Conservation (phyloP, 1,284 basidiomycete genomes). For the Gastroboletus turbinatus region DNA sequence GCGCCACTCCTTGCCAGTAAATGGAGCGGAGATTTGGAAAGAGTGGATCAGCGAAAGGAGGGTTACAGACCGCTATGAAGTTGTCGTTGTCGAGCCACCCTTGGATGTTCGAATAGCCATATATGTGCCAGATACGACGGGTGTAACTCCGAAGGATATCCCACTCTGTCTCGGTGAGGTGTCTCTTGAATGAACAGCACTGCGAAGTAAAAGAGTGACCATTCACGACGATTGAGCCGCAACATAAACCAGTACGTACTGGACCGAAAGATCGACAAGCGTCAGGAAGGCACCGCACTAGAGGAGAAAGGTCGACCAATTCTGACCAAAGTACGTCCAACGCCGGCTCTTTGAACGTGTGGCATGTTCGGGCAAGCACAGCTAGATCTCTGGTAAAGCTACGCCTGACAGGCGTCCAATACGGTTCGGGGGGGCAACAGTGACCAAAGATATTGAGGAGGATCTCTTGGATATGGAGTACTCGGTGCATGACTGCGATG, state of each 20-base stretch:
- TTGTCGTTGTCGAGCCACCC: background rate
- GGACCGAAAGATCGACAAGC: background rate
- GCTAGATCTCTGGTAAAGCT: background rate
- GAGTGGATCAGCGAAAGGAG: background rate
- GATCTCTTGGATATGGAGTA: background rate
- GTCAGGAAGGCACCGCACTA: conserved; percentile 8
- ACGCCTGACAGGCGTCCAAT: background rate
- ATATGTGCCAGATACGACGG: conserved; percentile 6
- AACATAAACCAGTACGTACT: background rate
- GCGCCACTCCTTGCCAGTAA: background rate
- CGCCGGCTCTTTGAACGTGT: conserved; percentile 8
- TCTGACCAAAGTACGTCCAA: conserved; percentile 14
- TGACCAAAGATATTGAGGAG: conserved; percentile 1
- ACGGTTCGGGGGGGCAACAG: background rate
- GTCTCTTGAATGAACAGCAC: background rate
- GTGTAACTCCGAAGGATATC: conserved; percentile 5
- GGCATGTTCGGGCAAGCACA: conserved; percentile 8
- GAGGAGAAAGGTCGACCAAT: conserved; percentile 6
- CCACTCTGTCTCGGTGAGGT: conserved; percentile 2
- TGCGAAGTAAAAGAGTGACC: background rate
- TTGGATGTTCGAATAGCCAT: background rate
- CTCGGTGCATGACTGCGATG: background rate
- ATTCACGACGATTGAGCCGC: background rate
- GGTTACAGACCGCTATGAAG: background rate
- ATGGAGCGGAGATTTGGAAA: background rate